Conservation (phyloP, 441 rosid species). For the Erodium trifolium region DNA sequence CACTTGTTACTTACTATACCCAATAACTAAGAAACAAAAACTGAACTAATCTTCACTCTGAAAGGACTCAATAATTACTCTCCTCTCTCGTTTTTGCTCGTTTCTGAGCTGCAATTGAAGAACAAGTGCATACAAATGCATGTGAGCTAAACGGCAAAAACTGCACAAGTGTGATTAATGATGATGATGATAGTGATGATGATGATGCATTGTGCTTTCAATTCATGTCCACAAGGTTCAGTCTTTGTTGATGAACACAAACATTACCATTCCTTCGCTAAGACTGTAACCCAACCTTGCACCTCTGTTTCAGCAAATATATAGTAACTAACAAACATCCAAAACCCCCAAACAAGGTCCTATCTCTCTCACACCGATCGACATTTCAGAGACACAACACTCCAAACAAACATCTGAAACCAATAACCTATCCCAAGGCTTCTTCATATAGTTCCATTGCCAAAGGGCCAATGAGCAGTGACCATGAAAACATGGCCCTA, state of each 20-base stretch:
- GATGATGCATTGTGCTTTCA: conserved; percentile 14
- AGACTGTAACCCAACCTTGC: conserved; percentile 13
- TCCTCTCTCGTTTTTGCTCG: conserved; percentile 22
- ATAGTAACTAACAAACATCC: conserved; percentile 11
- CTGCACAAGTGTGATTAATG: conserved; percentile 21
- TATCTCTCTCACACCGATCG: not conserved
- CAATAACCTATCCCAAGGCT: not conserved
- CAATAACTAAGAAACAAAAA: no score
- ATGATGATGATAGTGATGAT: conserved; percentile 9
- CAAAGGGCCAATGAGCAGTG: conserved; percentile 19
- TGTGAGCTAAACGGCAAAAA: conserved; percentile 34
- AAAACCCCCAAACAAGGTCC: not conserved
- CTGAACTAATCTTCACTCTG: no score
- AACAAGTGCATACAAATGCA: conserved; percentile 24
- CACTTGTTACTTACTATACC: no score
- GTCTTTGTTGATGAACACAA: conserved; percentile 28
- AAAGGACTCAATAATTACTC: not conserved
- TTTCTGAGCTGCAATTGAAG: conserved; percentile 21
- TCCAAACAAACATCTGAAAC: conserved; percentile 25
- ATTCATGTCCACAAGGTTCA: conserved; percentile 10
- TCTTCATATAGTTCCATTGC: conserved; percentile 25
- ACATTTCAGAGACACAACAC: conserved; percentile 22
- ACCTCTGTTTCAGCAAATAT: conserved; percentile 30
- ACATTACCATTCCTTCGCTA: conserved; percentile 34
- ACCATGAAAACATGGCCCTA: conserved; percentile 21